These are phyloP conservation scores for Lentinus brumalis DNA, from an alignment of 768 basidiomycete genomes.

Conservation along the genomic window DNA sequence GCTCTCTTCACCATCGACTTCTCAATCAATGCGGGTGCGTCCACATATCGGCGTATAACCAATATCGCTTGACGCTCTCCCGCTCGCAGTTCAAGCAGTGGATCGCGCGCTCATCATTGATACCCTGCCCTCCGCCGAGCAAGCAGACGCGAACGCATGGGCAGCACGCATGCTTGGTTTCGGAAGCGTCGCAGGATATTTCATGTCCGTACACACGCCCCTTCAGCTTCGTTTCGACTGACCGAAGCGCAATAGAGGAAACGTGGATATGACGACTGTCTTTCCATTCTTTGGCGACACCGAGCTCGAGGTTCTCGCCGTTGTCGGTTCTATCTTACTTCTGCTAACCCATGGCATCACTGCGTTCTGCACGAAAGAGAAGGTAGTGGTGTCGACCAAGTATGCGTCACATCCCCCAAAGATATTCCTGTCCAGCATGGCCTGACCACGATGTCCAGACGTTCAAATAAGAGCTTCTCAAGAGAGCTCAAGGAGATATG, in stretches of 20 bases:
- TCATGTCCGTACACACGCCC: constrained; percentile 56
- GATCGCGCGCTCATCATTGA: constrained; percentile 93
- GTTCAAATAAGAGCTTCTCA: constrained; percentile 35
- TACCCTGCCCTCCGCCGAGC: constrained; percentile 68
- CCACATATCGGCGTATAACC: constrained; percentile 24
- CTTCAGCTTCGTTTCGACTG: neutral
- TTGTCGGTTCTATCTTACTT: constrained; percentile 71
- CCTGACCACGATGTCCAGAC: constrained; percentile 13
- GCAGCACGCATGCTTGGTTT: constrained; percentile 90
- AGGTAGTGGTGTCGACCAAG: constrained; percentile 56
- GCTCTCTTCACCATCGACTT: constrained; percentile 73
- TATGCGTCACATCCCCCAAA: constrained; percentile 1
- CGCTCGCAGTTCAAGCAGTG: constrained; percentile 73
- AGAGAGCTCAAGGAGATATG: constrained; percentile 68
- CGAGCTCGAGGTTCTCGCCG: constrained; percentile 80
- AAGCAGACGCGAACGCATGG: constrained; percentile 92
- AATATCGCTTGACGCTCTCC: neutral
- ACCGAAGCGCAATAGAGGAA: constrained; percentile 56
- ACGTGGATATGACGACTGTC: constrained; percentile 68
- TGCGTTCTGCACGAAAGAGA: constrained; percentile 65
- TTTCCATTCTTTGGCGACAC: constrained; percentile 78
- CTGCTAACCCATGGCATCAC: constrained; percentile 66
- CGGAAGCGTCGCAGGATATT: constrained; percentile 86
- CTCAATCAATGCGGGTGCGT: constrained; percentile 54
- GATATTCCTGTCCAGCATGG: neutral